Percentiles rank a stretch among this genome's conserved stretches.
Evolutionary conservation across 2,329 filamentous ascomycete genomes (phyloP).

Genomic region (Neocucurbitaria cava): DNA sequence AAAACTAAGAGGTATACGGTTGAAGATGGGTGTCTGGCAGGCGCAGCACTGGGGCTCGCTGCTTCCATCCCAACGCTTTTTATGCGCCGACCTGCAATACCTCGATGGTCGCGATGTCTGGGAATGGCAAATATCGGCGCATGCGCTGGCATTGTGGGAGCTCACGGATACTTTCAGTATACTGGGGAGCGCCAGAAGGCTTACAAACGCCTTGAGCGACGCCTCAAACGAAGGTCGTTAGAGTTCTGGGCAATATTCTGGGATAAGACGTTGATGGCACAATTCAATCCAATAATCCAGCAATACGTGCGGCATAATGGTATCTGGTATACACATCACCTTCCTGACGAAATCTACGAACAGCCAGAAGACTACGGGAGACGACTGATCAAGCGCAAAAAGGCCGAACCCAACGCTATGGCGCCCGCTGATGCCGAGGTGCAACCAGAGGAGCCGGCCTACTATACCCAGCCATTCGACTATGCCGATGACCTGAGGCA

Average conservation of each 20-base stretch:
- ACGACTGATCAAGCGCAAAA: not conserved
- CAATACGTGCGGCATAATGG: conserved; percentile 36
- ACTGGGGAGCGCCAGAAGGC: conserved; percentile 37
- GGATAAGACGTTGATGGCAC: conserved; percentile 33
- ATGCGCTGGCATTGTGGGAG: conserved; percentile 27
- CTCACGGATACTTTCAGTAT: conserved; percentile 36
- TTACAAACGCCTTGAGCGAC: conserved; percentile 20
- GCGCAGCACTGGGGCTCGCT: conserved; percentile 32
- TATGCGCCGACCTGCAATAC: conserved; percentile 26
- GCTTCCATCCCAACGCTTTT: conserved; percentile 29
- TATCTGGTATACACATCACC: conserved; percentile 30
- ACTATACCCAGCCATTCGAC: conserved; percentile 29
- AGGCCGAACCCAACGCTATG: not conserved
- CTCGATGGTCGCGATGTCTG: conserved; percentile 29
- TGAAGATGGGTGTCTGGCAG: conserved; percentile 35
- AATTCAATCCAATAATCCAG: conserved; percentile 31
- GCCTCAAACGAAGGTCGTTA: conserved; percentile 22
- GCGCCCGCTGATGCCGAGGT: not conserved
- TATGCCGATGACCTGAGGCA: conserved; percentile 26
- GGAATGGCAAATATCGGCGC: conserved; percentile 37
- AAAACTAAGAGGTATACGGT: conserved; percentile 30
- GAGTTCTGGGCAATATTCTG: conserved; percentile 37
- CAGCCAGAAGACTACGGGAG: conserved; percentile 15
- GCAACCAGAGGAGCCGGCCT: conserved; percentile 14
- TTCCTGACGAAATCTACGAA: conserved; percentile 24